Conservation (phyloP, 2,329 filamentous ascomycete genomes). For the Colletotrichum sp. region DNA sequence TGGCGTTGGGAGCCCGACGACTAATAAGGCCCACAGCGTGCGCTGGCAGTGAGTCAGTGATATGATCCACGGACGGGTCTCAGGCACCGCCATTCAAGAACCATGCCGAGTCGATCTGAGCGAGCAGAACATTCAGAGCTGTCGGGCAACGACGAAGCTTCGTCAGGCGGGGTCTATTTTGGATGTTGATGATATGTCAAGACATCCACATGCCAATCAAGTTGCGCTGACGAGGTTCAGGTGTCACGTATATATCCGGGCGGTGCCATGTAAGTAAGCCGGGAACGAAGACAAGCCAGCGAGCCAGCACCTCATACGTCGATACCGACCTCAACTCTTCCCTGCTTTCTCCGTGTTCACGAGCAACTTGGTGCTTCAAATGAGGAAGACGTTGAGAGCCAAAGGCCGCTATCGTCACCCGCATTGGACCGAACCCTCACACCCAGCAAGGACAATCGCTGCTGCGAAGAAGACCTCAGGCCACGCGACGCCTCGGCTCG, state of each 20-base stretch:
- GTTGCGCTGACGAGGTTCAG: not conserved
- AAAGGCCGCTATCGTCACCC: not conserved
- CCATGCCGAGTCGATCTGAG: not conserved
- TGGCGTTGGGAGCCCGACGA: not conserved
- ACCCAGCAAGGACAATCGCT: not conserved
- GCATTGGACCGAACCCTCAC: not conserved
- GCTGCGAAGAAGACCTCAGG: not conserved
- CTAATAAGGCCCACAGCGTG: constrained; percentile 15
- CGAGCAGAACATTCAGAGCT: not conserved
- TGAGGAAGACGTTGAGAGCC: not conserved
- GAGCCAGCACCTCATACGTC: not conserved
- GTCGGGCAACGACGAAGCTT: not conserved
- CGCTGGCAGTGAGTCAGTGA: constrained; percentile 20
- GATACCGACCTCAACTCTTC: not conserved
- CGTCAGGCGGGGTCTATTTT: not conserved
- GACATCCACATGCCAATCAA: constrained; percentile 5
- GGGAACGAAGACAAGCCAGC: not conserved
- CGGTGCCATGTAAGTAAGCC: constrained; percentile 13
- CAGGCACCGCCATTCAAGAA: constrained; percentile 7
- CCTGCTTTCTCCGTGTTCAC: not conserved
- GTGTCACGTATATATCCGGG: constrained; percentile 17
- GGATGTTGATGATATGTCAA: not conserved
- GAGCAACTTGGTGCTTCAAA: not conserved
- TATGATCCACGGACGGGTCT: constrained; percentile 10
- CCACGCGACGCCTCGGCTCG: not conserved